Conservation (phyloP, 768 basidiomycete species). For the Cyclocybe aegerita region DNA sequence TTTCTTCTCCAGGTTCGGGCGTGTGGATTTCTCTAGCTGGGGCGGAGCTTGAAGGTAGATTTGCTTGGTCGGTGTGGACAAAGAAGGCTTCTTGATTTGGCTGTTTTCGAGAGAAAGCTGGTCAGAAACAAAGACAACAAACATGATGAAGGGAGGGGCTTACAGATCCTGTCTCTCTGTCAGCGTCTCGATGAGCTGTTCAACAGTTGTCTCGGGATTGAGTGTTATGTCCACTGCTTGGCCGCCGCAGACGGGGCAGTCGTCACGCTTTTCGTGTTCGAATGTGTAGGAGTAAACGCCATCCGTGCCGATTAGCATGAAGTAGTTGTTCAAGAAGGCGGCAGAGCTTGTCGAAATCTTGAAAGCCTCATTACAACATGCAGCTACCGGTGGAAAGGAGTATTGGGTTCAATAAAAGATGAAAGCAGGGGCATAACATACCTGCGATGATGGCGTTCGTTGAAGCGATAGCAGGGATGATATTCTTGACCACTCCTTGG, state of each 20-base stretch:
- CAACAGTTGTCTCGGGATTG: constrained; percentile 73
- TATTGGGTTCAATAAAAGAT: constrained; percentile 1
- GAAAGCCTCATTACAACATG: constrained; percentile 99
- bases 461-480: constrained; percentile 97
- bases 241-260: constrained; percentile 98
- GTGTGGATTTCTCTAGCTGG: constrained; percentile 83
- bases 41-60: constrained; percentile 95
- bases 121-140: constrained; percentile 6
- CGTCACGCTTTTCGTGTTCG: constrained; percentile 86
- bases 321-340: constrained; percentile 94
- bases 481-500: constrained; percentile 99
- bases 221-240: constrained; percentile 77
- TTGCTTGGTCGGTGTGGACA: constrained; percentile 72
- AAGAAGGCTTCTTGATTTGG: constrained; percentile 95
- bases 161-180: constrained; percentile 90
- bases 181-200: constrained; percentile 84
- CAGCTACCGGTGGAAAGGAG: constrained; percentile 48
- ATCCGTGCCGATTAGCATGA: constrained; percentile 97
- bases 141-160: constrained; percentile 26
- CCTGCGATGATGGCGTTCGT: constrained; percentile 99
- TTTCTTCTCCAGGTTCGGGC: constrained; percentile 88
- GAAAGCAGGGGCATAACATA: constrained; percentile 20
- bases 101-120: constrained; percentile 36
- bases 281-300: constrained; percentile 97
- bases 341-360: constrained; percentile 97